These are phyloP conservation scores for Streptanthus diversifolius DNA, from an alignment of 345 rosid genomes.

Conservation along the genomic window DNA sequence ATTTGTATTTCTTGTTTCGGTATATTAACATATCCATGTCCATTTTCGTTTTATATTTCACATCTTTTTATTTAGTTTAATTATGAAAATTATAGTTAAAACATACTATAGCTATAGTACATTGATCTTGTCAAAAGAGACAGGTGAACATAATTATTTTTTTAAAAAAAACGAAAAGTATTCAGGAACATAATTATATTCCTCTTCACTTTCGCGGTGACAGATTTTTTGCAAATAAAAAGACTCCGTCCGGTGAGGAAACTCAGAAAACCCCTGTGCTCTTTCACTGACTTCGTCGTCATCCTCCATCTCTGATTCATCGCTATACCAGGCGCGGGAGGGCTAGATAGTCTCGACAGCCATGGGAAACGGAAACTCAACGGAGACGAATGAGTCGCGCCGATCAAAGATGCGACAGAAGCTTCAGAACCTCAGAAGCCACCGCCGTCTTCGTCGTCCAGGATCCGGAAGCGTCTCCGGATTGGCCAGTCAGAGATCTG, in stretches of 20 bases:
- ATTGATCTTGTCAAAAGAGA: no score
- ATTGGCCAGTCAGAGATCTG: constrained; percentile 33
- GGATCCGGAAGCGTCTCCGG: constrained; percentile 32
- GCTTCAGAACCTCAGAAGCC: constrained; percentile 45
- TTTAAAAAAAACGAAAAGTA: neutral
- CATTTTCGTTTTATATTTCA: neutral
- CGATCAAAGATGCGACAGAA: constrained; percentile 44
- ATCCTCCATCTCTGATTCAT: constrained; percentile 3
- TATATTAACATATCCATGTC: neutral
- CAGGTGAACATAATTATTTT: neutral
- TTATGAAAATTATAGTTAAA: no score
- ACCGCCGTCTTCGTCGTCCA: constrained; percentile 26
- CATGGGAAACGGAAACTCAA: constrained; percentile 36
- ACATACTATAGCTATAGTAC: no score
- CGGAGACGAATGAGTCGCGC: constrained; percentile 38
- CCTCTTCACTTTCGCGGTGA: neutral
- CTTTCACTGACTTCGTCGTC: constrained; percentile 1
- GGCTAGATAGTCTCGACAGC: neutral
- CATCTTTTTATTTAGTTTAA: neutral
- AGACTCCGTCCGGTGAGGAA: constrained; percentile 11
- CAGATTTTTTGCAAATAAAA: neutral
- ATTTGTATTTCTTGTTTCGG: neutral
- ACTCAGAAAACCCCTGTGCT: neutral
- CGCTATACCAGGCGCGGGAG: neutral
- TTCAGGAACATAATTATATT: no score